Evolutionary conservation across 306 rosid genomes (phyloP), one percentile per base, ranked within the genome.

Genomic region (Vigna trinervia): DNA sequence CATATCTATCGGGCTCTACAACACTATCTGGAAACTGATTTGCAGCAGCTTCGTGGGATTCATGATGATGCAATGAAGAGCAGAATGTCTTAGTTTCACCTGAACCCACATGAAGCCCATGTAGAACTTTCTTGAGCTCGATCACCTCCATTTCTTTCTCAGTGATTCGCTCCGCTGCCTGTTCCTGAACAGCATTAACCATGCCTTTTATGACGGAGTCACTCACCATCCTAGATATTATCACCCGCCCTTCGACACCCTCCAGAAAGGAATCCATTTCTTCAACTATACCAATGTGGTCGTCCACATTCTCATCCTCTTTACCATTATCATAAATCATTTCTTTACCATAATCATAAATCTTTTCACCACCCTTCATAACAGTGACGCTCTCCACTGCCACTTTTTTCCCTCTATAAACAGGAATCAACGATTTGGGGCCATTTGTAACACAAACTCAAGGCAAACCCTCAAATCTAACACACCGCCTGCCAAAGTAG

Each of bases 151-250:
- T 67, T 73, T 92, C 97, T 84, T 91, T 95, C 85, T 65, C 85
- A 51, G 91, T 78, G 48, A 95, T 83, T 81, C 78, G 87, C 91
- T 90, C 94, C 23, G 77, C 87, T 22, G 97, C 94, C 74, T 87
- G 92, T 61, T 88, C 84, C 66, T 86, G 82, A 38, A 96, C 64
- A 2, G 94, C 97, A 84, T 82, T 81, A 79, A 96, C 90, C 89
- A 88, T 85, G 71, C 97, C 97, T 87, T 84, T 92, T 56, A 92
- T 80, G 63, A 96, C 80, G 14, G 96, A 88, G 69, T 96, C 98
- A 62, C 91, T 89, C 53, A 92, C 99, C 97, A 92, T 85, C 85
- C 97, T 86, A 5, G 97, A 92, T n/a, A 96, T 78, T 34, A 85
- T 84, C 85, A 92, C 61, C 85, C 86, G 83, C 32, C 85, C 94